A percentile compares a stretch with the other conserved stretches of the same genome.
Evolutionary conservation across 345 rosid genomes (phyloP).

Genomic region (Acer saccharum): DNA sequence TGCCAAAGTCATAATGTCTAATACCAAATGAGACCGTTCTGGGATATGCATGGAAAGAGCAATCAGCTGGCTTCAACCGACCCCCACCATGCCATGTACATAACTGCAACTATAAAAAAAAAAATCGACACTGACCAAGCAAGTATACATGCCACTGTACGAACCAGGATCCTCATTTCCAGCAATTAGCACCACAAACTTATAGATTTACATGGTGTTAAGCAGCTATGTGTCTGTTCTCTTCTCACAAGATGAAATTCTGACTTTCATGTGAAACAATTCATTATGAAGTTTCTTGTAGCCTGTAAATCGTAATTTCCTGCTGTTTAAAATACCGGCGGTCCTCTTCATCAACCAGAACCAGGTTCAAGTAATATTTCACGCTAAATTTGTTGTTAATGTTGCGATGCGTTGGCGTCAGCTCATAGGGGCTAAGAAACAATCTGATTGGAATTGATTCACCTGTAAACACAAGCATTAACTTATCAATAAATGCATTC

Average conservation of each 20-base stretch:
- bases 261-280: conserved; percentile 3
- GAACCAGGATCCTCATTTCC: conserved; percentile 19
- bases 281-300: conserved; percentile 61
- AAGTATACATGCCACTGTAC: conserved; percentile 26
- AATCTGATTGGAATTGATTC: conserved; percentile 97
- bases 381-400: conserved; percentile 98
- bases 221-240: conserved; percentile 16
- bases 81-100: conserved; percentile 10
- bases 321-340: conserved; percentile 97
- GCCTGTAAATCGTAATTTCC: conserved; percentile 87
- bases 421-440: conserved; percentile 90
- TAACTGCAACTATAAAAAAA: conserved; percentile 2
- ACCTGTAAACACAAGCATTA: conserved; percentile 48
- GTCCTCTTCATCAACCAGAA: conserved; percentile 96
- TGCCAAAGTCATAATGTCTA: not conserved
- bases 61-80: conserved; percentile 8
- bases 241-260: conserved; percentile 17
- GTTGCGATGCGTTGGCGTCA: conserved; percentile 92
- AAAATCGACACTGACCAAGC: conserved; percentile 11
- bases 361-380: conserved; percentile 93
- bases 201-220: conserved; percentile 43
- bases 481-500: conserved; percentile 8
- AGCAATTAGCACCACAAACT: conserved; percentile 17
- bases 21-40: not conserved
- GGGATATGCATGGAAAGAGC: not conserved